Percentiles rank a stretch among this genome's conserved stretches.
phyloP scores from a whole-genome alignment of 495 filamentous ascomycete genomes.

The Niebla homalea region DNA sequence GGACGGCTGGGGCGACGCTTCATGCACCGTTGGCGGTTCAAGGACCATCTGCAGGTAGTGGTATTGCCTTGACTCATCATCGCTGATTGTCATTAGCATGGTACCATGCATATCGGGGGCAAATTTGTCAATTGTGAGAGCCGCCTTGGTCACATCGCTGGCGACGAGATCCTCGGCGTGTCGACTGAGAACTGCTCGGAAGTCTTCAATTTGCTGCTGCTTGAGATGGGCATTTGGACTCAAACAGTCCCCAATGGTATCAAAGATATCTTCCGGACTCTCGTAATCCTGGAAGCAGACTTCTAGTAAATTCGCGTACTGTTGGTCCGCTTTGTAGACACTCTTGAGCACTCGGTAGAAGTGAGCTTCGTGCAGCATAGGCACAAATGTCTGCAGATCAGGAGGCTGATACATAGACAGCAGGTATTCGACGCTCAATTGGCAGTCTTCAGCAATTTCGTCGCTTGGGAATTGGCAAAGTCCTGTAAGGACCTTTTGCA shows the following conservation, averaged over 20 bases:
- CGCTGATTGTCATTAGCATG: slow-evolving; percentile 50
- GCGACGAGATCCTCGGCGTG: slow-evolving; percentile 55
- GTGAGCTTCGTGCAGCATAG: slow-evolving; percentile 61
- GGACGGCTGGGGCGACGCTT: slow-evolving; percentile 26
- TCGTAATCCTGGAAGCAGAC: slow-evolving; percentile 79
- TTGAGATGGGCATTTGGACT: slow-evolving; percentile 54
- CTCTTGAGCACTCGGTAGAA: slow-evolving; percentile 93
- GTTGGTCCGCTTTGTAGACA: slow-evolving; percentile 66
- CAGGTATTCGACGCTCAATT: slow-evolving; percentile 89
- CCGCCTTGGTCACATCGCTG: slow-evolving; percentile 55
- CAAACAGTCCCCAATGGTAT: slow-evolving; percentile 68
- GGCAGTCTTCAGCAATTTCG: slow-evolving; percentile 83
- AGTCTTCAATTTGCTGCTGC: slow-evolving; percentile 61
- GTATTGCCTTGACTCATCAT: slow-evolving; percentile 54
- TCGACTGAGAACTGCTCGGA: slow-evolving; percentile 55
- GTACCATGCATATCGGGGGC: slow-evolving; percentile 59
- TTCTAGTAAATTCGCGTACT: slow-evolving; percentile 64
- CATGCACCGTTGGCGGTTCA: slow-evolving; percentile 44
- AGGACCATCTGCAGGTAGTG: slow-evolving; percentile 66
- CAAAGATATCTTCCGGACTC: slow-evolving; percentile 58
- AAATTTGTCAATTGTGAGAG: slow-evolving; percentile 52
- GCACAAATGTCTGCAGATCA: slow-evolving; percentile 60
- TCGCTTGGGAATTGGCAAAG: slow-evolving; percentile 71
- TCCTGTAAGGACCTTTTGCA: slow-evolving; percentile 67
- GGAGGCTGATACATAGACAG: slow-evolving; percentile 87